A percentile compares a stretch with the other conserved stretches of the same genome.
Conservation (phyloP, 257 asterid genomes). For the Solanum pinnatisectum region DNA sequence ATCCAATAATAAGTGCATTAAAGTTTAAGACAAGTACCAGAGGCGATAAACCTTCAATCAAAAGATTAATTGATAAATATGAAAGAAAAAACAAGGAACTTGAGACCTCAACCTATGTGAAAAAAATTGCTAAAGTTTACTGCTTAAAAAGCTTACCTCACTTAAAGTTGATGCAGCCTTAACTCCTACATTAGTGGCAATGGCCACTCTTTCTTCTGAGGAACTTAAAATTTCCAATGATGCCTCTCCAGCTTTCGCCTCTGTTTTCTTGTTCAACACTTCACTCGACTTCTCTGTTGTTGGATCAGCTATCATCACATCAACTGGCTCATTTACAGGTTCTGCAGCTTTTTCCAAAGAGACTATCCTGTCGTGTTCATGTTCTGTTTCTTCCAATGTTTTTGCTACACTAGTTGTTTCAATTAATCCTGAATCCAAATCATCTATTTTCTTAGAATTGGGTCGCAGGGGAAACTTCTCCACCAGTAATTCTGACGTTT, state of each 20-base stretch:
- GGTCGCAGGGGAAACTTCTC: constrained; percentile 73
- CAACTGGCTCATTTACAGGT: constrained; percentile 5
- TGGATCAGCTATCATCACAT: constrained; percentile 11
- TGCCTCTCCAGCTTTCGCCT: constrained; percentile 5
- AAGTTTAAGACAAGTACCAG: background rate
- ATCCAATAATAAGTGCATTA: background rate
- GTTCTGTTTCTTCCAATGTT: constrained; percentile 12
- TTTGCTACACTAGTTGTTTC: constrained; percentile 12
- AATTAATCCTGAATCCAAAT: constrained; percentile 23
- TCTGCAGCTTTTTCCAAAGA: constrained; percentile 9
- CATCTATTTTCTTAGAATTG: constrained; percentile 19
- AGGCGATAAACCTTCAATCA: background rate
- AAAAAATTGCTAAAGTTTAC: background rate
- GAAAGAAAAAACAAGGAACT: background rate
- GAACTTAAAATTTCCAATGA: constrained; percentile 18
- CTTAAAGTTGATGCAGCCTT: constrained; percentile 13
- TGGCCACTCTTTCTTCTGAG: constrained; percentile 3
- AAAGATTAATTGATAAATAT: background rate
- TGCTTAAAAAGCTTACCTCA: constrained; percentile 12
- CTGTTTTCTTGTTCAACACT: constrained; percentile 7
- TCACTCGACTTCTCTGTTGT: constrained; percentile 3
- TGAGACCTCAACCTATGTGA: background rate
- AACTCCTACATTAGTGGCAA: constrained; percentile 10
- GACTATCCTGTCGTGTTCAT: constrained; percentile 9
- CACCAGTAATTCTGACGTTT: constrained; percentile 28